phyloP scores from a whole-genome alignment of 2,329 filamentous ascomycete genomes.

The Tolypocladium paradoxum region DNA sequence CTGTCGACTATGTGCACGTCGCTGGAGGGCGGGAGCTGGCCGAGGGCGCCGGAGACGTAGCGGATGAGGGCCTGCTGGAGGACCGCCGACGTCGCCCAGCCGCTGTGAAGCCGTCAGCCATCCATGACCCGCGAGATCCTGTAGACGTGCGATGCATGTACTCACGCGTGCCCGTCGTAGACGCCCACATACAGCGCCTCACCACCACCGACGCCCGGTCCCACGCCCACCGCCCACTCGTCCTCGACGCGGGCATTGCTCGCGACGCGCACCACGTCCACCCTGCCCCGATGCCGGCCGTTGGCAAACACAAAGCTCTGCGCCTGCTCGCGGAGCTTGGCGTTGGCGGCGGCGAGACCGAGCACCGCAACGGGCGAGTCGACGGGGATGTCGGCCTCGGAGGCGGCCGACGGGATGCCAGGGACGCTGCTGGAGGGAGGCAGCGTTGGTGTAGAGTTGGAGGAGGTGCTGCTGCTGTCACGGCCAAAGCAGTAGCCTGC shows the following conservation, averaged over 20 bases:
- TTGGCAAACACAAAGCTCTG: conserved; percentile 18
- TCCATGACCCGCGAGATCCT: no score
- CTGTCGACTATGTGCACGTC: conserved; percentile 37
- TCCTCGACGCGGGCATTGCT: conserved; percentile 26
- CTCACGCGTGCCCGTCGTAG: conserved; percentile 39
- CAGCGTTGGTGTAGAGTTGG: background rate
- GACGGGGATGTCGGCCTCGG: conserved; percentile 11
- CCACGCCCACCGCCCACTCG: conserved; percentile 21
- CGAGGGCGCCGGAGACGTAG: conserved; percentile 26
- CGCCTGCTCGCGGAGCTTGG: conserved; percentile 18
- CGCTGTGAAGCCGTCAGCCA: conserved; percentile 13
- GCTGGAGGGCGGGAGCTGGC: conserved; percentile 13
- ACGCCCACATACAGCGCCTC: conserved; percentile 25
- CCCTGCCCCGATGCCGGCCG: conserved; percentile 13
- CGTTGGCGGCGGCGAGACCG: conserved; percentile 16
- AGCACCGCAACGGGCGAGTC: conserved; percentile 16
- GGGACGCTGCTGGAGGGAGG: background rate
- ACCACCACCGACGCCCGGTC: conserved; percentile 16
- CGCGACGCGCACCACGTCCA: conserved; percentile 21
- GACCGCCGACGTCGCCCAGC: conserved; percentile 28
- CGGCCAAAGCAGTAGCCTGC: background rate
- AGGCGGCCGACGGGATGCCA: background rate
- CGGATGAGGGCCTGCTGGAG: conserved; percentile 31
- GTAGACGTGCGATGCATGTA: background rate
- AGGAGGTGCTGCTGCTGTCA: background rate